Conservation (phyloP, 1,284 basidiomycete genomes). For the Marasmius fiardii region DNA sequence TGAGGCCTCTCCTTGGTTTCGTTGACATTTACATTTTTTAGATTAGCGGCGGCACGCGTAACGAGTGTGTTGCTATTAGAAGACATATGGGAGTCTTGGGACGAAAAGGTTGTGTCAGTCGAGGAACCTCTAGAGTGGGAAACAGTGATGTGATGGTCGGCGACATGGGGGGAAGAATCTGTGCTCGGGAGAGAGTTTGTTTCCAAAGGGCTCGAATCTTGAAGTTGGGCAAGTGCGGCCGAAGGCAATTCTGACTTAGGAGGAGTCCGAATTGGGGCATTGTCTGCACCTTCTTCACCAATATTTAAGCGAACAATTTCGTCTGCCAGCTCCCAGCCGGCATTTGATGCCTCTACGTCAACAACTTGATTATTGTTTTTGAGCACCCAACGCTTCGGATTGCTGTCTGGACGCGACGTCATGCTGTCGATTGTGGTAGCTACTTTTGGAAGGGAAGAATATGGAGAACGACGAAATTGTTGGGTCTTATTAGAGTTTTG, state of each 20-base stretch:
- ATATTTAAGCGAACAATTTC: conserved; percentile 72
- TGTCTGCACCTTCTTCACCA: conserved; percentile 50
- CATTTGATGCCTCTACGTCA: conserved; percentile 46
- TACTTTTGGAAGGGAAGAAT: conserved; percentile 40
- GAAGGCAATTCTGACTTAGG: conserved; percentile 55
- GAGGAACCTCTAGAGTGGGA: conserved; percentile 78
- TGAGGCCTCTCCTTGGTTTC: conserved; percentile 74
- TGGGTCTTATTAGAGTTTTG: conserved; percentile 20
- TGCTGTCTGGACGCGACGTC: conserved; percentile 29
- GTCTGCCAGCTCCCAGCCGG: conserved; percentile 69
- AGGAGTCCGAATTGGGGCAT: conserved; percentile 56
- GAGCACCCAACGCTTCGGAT: conserved; percentile 52
- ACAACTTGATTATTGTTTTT: conserved; percentile 61
- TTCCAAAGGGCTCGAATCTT: conserved; percentile 68
- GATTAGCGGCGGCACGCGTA: conserved; percentile 37
- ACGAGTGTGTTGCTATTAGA: conserved; percentile 53
- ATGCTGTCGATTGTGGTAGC: conserved; percentile 25
- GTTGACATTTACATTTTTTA: conserved; percentile 46
- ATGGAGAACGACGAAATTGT: conserved; percentile 24
- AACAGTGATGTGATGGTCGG: conserved; percentile 57
- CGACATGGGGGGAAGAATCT: conserved; percentile 66
- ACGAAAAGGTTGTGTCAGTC: conserved; percentile 61
- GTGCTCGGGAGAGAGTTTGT: conserved; percentile 66
- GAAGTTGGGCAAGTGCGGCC: conserved; percentile 49
- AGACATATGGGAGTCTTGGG: conserved; percentile 51